phyloP scores from a whole-genome alignment of 768 basidiomycete species.

The Heimioporus sp. region DNA sequence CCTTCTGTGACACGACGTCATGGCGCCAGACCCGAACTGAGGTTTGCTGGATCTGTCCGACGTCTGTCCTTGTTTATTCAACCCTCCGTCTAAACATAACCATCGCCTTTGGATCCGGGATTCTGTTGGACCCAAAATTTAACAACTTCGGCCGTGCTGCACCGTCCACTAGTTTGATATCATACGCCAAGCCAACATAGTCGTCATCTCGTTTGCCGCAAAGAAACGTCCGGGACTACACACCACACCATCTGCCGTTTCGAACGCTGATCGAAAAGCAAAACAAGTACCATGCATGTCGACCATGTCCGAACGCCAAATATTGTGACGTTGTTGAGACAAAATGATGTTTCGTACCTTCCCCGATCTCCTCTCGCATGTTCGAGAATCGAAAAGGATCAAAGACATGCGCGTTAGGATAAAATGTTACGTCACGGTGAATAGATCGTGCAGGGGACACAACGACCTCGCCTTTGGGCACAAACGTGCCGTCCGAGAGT shows the following conservation, averaged over 20 bases:
- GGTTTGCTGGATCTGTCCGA: no score
- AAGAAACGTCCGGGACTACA: constrained; percentile 38
- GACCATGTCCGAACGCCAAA: constrained; percentile 37
- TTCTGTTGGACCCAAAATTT: not conserved
- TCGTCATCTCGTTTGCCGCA: constrained; percentile 42
- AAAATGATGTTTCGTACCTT: constrained; percentile 33
- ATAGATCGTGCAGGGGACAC: constrained; percentile 16
- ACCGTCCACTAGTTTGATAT: constrained; percentile 12
- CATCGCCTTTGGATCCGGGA: not conserved
- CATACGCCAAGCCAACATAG: constrained; percentile 38
- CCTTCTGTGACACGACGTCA: no score
- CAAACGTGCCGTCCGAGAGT: constrained; percentile 38
- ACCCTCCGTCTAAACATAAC: constrained; percentile 14
- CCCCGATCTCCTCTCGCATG: constrained; percentile 31
- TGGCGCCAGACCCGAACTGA: no score
- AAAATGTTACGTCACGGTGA: constrained; percentile 21
- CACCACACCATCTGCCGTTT: no score
- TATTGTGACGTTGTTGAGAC: constrained; percentile 33
- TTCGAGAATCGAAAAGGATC: constrained; percentile 49
- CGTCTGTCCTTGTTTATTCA: no score
- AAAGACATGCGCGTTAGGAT: constrained; percentile 38
- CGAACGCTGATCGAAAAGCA: no score
- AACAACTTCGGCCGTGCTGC: not conserved
- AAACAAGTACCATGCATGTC: constrained; percentile 23
- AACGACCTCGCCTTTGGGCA: constrained; percentile 33